These are phyloP conservation scores for Diplodia mutila DNA, from an alignment of 2,329 filamentous ascomycete genomes.

Conservation along the genomic window DNA sequence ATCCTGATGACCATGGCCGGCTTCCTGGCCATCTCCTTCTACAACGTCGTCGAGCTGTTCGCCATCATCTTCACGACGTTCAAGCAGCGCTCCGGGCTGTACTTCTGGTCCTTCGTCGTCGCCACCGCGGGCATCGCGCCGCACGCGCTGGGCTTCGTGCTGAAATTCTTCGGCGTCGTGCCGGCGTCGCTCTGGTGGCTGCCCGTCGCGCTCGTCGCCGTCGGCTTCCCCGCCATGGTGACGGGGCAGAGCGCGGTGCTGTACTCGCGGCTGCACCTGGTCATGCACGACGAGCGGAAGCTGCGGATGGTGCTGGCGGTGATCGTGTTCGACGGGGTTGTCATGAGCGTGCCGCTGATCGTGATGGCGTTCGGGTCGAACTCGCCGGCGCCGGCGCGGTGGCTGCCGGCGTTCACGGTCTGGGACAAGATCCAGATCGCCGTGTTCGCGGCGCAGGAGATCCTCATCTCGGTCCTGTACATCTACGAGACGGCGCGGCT, in stretches of 20 bases:
- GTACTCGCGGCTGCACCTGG: conserved; percentile 65
- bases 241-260: conserved; percentile 65
- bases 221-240: conserved; percentile 63
- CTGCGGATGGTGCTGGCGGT: conserved; percentile 58
- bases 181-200: neutral
- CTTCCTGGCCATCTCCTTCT: conserved; percentile 41
- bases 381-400: conserved; percentile 39
- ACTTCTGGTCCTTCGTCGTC: conserved; percentile 55
- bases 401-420: conserved; percentile 44
- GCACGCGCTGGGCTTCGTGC: conserved; percentile 52
- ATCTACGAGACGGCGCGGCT: conserved; percentile 2
- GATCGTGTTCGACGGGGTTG: conserved; percentile 59
- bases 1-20: conserved; percentile 36
- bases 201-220: conserved; percentile 51
- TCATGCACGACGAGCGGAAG: conserved; percentile 55
- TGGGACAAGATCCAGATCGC: conserved; percentile 53
- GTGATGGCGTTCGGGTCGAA: conserved; percentile 61
- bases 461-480: conserved; percentile 31
- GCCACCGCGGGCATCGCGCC: conserved; percentile 51
- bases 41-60: conserved; percentile 49
- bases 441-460: conserved; percentile 48
- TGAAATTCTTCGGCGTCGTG: conserved; percentile 48
- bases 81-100: conserved; percentile 51
- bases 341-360: conserved; percentile 59
- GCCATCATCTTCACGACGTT: conserved; percentile 52